These are phyloP conservation scores for Apiotrichum akiyoshidainum DNA, from an alignment of 1,284 basidiomycete species.

Conservation along the genomic window DNA sequence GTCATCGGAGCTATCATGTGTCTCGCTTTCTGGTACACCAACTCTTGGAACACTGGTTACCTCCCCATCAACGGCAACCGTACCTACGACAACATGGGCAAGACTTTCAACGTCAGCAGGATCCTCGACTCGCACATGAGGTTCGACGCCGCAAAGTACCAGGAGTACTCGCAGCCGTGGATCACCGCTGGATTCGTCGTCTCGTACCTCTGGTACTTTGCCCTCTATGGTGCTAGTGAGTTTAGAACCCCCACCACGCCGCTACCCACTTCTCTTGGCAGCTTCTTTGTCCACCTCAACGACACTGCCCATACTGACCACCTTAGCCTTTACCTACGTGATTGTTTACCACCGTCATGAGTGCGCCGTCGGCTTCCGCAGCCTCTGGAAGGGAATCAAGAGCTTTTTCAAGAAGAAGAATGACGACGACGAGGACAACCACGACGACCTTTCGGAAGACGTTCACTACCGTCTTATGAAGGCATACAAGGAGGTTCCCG, in stretches of 20 bases:
- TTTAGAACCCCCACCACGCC: no score
- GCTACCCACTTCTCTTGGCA: no score
- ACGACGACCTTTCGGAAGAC: conserved; percentile 32
- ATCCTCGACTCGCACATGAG: conserved; percentile 33
- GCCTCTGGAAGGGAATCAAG: conserved; percentile 26
- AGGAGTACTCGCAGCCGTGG: conserved; percentile 38
- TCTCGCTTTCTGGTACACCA: conserved; percentile 27
- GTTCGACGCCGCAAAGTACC: conserved; percentile 38
- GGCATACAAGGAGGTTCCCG: conserved; percentile 55
- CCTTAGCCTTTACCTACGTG: conserved; percentile 25
- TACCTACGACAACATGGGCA: conserved; percentile 30
- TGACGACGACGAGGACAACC: conserved; percentile 46
- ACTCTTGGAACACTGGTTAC: conserved; percentile 36
- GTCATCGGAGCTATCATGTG: conserved; percentile 2
- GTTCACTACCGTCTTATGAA: conserved; percentile 33
- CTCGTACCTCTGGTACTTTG: conserved; percentile 41
- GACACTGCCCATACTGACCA: no score
- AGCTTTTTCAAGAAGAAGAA: neutral
- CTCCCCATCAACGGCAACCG: conserved; percentile 33
- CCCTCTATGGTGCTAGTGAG: conserved; percentile 29
- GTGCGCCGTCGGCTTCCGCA: conserved; percentile 39
- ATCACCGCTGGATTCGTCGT: conserved; percentile 36
- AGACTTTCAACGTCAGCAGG: conserved; percentile 41
- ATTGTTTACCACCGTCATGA: conserved; percentile 48
- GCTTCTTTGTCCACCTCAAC: no score